Conservation (phyloP, 805 yeast genomes). For the Candida multigemmis region DNA sequence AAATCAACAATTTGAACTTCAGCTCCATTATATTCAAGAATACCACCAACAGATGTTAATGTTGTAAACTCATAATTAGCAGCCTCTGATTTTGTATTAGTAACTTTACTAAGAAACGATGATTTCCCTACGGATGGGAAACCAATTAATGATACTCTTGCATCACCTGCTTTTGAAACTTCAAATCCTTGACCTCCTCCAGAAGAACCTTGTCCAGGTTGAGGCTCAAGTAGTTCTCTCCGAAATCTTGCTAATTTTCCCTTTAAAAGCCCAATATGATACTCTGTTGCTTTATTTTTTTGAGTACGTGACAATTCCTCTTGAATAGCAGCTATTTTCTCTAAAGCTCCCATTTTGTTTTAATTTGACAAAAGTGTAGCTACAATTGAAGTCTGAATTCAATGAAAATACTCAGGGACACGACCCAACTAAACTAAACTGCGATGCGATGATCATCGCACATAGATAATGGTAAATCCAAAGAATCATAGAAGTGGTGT, state of each 20-base stretch:
- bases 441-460: neutral
- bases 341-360: conserved; percentile 27
- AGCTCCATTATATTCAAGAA: conserved; percentile 90
- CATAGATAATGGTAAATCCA: neutral
- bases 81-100: conserved; percentile 89
- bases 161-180: conserved; percentile 93
- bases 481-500: conserved; percentile 6
- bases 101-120: conserved; percentile 77
- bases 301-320: conserved; percentile 92
- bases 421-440: too few species aligned
- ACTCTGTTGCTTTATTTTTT: conserved; percentile 96
- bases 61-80: conserved; percentile 96
- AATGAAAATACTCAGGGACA: too few species aligned
- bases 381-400: too few species aligned
- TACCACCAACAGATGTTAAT: conserved; percentile 93
- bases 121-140: conserved; percentile 98
- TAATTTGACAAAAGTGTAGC: too few species aligned
- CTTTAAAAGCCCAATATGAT: conserved; percentile 87
- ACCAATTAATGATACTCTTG: conserved; percentile 90
- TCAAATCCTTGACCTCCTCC: conserved; percentile 88
- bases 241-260: conserved; percentile 92
- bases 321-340: conserved; percentile 82
- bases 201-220: conserved; percentile 62
- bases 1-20: conserved; percentile 95
- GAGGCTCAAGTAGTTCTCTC: conserved; percentile 85